A percentile compares a stretch with the other conserved stretches of the same genome.
These are phyloP conservation scores for Mortierella sp. DNA, from an alignment of 371 early-diverging fungal species.

Conservation along the genomic window DNA sequence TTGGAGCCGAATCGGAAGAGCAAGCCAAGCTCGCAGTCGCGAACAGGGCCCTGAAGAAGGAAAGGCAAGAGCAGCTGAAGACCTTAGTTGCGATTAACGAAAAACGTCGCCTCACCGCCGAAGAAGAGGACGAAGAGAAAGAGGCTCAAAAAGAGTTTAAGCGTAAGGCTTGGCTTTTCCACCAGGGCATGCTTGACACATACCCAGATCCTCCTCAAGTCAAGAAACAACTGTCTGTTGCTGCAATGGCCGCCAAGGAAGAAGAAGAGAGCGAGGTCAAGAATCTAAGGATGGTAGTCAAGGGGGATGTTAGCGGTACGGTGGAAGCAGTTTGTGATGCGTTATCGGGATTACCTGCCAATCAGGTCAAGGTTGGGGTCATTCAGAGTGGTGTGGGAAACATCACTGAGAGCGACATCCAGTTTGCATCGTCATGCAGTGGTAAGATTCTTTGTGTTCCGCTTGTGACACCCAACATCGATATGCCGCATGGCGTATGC, in stretches of 20 bases:
- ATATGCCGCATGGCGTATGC: background rate
- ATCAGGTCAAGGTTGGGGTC: constrained; percentile 82
- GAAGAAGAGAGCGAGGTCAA: constrained; percentile 62
- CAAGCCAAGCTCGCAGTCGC: constrained; percentile 84
- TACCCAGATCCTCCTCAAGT: constrained; percentile 65
- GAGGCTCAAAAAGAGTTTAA: constrained; percentile 68
- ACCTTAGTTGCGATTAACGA: constrained; percentile 85
- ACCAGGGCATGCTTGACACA: constrained; percentile 71
- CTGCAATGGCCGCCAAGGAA: constrained; percentile 46
- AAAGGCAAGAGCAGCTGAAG: constrained; percentile 72
- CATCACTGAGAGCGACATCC: constrained; percentile 83
- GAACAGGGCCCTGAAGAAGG: constrained; percentile 72
- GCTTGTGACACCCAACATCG: background rate
- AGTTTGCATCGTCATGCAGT: constrained; percentile 75
- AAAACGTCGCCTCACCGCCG: constrained; percentile 71
- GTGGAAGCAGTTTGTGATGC: constrained; percentile 91
- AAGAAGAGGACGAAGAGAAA: constrained; percentile 74
- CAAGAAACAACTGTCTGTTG: constrained; percentile 42
- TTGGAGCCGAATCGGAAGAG: constrained; percentile 79
- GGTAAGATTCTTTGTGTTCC: constrained; percentile 31
- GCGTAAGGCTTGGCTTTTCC: constrained; percentile 77
- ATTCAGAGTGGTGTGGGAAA: constrained; percentile 89
- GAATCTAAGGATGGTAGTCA: constrained; percentile 59
- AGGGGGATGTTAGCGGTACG: constrained; percentile 96
- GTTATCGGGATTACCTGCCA: constrained; percentile 80